A percentile compares a stretch with the other conserved stretches of the same genome.
These are phyloP conservation scores for Cyphellophora attinorum DNA, from an alignment of 2,329 filamentous ascomycete genomes.

Conservation along the genomic window DNA sequence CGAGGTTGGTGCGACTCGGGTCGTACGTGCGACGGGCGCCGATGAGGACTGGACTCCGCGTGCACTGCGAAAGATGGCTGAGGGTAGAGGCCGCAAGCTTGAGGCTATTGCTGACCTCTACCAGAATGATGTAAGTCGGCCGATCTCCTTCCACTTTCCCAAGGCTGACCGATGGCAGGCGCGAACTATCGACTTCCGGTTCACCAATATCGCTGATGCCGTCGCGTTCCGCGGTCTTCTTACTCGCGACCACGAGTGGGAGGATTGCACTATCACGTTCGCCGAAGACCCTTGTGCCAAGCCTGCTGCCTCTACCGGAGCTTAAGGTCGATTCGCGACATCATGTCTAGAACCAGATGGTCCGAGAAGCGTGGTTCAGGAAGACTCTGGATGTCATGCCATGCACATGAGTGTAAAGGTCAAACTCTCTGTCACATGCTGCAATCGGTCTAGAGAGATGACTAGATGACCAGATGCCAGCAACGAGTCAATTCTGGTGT, in stretches of 20 bases:
- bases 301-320: too few relatives aligned
- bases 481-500: too few relatives aligned
- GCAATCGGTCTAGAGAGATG: too few relatives aligned
- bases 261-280: constrained; percentile 34
- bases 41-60: constrained; percentile 29
- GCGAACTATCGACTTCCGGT: constrained; percentile 37
- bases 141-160: background rate
- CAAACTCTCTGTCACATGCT: too few relatives aligned
- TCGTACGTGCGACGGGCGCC: constrained; percentile 33
- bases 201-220: constrained; percentile 37
- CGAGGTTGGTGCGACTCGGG: constrained; percentile 33
- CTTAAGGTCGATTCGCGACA: too few relatives aligned
- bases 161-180: constrained; percentile 21
- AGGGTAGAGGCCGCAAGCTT: constrained; percentile 26
- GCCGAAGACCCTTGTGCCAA: constrained; percentile 29
- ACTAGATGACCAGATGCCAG: too few relatives aligned
- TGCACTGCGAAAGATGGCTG: constrained; percentile 28
- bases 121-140: constrained; percentile 29
- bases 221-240: constrained; percentile 34
- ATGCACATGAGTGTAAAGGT: too few relatives aligned
- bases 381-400: too few relatives aligned
- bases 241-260: constrained; percentile 32
- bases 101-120: constrained; percentile 35
- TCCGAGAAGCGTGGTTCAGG: background rate
- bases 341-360: too few relatives aligned